Evolutionary conservation across 2,329 filamentous ascomycete genomes (phyloP).

Genomic region (Phyllosticta citrichinensis): DNA sequence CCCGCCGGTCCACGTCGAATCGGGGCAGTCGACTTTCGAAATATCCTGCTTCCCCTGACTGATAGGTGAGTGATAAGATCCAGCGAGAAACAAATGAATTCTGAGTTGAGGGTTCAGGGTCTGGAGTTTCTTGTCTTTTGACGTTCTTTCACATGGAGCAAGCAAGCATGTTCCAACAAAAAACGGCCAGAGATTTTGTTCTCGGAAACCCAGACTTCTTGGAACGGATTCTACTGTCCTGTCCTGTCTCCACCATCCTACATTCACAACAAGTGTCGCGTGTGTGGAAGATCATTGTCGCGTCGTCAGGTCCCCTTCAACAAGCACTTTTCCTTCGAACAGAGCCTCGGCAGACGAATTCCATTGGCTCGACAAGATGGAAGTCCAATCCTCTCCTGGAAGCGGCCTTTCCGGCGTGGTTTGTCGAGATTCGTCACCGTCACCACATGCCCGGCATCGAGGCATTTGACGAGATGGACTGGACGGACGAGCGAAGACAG

Average conservation of each 20-base stretch:
- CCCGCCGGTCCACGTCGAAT: background rate
- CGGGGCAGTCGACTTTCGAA: background rate
- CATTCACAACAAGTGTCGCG: slow-evolving; percentile 22
- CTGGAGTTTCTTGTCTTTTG: background rate
- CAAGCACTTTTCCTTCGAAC: slow-evolving; percentile 25
- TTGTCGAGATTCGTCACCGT: slow-evolving; percentile 18
- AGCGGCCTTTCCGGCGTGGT: slow-evolving; percentile 12
- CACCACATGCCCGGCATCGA: slow-evolving; percentile 5
- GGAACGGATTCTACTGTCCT: background rate
- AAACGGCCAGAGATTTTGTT: background rate
- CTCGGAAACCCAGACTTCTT: background rate
- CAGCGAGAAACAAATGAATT: background rate
- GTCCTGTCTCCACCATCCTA: slow-evolving; percentile 14
- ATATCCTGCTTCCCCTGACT: background rate
- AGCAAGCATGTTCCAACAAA: background rate
- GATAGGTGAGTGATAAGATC: background rate
- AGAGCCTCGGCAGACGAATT: slow-evolving; percentile 9
- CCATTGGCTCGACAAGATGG: slow-evolving; percentile 11
- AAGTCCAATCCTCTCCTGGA: slow-evolving; percentile 13
- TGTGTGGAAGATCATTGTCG: slow-evolving; percentile 19
- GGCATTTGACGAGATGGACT: slow-evolving; percentile 6
- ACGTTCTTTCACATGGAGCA: background rate
- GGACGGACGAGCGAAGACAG: slow-evolving; percentile 11
- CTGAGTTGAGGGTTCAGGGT: background rate
- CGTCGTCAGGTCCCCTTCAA: slow-evolving; percentile 19